Percentiles rank a stretch among this genome's conserved stretches.
These are phyloP conservation scores for Fusarium sambucinum DNA, from an alignment of 2,329 filamentous ascomycete genomes.

Conservation along the genomic window DNA sequence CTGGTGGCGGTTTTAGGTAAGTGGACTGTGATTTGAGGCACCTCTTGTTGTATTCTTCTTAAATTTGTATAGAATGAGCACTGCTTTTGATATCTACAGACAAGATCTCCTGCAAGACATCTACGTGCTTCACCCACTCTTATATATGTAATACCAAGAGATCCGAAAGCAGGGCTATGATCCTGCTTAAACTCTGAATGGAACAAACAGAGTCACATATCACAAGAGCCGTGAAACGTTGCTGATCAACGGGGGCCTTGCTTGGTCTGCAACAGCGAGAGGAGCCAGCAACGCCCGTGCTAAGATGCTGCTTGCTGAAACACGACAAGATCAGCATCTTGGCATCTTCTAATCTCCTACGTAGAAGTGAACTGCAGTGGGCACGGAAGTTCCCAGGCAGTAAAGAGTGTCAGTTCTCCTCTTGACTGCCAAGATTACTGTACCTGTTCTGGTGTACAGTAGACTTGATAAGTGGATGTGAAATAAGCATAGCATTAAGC, in stretches of 20 bases:
- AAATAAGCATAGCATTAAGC: slow-evolving; percentile 27
- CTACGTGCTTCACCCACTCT: slow-evolving; percentile 22
- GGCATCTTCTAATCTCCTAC: slow-evolving; percentile 14
- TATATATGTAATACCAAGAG: slow-evolving; percentile 32
- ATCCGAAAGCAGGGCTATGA: slow-evolving; percentile 17
- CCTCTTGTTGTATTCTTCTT: background rate
- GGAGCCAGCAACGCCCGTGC: background rate
- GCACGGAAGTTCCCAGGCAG: background rate
- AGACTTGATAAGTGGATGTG: slow-evolving; percentile 12
- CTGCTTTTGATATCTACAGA: slow-evolving; percentile 3
- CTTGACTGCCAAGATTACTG: slow-evolving; percentile 13
- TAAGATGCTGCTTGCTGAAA: slow-evolving; percentile 28
- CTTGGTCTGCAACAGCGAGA: background rate
- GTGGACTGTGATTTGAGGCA: background rate
- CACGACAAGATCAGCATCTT: slow-evolving; percentile 39
- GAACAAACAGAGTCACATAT: slow-evolving; percentile 8
- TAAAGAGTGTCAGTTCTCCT: background rate
- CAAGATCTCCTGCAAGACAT: background rate
- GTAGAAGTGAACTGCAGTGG: background rate
- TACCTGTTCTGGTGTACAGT: slow-evolving; percentile 3
- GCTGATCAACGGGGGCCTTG: slow-evolving; percentile 30
- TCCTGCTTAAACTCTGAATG: slow-evolving; percentile 7
- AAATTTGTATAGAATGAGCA: background rate
- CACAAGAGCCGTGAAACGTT: background rate
- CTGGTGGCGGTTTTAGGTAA: slow-evolving; percentile 1